Conservation (phyloP, 768 basidiomycete species). For the Leccinum aurantiacum region DNA sequence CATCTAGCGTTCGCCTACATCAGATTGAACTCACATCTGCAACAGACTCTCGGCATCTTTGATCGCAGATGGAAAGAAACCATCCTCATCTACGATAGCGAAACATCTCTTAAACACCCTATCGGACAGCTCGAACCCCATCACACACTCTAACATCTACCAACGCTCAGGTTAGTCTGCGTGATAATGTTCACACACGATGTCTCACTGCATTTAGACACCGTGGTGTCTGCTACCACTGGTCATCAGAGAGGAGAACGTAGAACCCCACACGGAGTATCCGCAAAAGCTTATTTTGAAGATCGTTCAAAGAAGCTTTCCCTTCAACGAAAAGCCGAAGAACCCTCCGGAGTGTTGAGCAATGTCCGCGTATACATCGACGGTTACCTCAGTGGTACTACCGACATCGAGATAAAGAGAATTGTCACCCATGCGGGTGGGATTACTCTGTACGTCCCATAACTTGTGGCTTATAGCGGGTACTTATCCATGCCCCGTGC, state of each 20-base stretch:
- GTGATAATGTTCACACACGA: neutral
- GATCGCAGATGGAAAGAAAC: constrained; percentile 31
- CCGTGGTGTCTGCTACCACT: constrained; percentile 59
- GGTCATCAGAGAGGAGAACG: constrained; percentile 68
- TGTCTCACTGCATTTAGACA: constrained; percentile 40
- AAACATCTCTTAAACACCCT: constrained; percentile 63
- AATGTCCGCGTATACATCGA: constrained; percentile 65
- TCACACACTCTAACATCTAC: constrained; percentile 68
- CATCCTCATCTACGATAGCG: constrained; percentile 49
- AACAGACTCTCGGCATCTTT: constrained; percentile 32
- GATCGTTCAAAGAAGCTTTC: constrained; percentile 49
- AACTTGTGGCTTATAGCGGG: neutral
- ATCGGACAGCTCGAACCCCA: constrained; percentile 66
- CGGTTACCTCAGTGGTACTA: constrained; percentile 68
- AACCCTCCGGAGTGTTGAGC: constrained; percentile 31
- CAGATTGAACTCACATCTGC: neutral
- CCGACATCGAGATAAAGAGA: constrained; percentile 78
- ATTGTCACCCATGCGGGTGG: constrained; percentile 69
- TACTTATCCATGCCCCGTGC: neutral
- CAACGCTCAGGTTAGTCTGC: constrained; percentile 54
- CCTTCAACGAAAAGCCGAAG: constrained; percentile 24
- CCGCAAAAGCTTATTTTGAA: constrained; percentile 39
- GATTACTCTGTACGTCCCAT: constrained; percentile 51
- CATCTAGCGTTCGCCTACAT: neutral
- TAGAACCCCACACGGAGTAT: constrained; percentile 24